These are phyloP conservation scores for Inga laurina DNA, from an alignment of 306 rosid genomes.

Conservation along the genomic window DNA sequence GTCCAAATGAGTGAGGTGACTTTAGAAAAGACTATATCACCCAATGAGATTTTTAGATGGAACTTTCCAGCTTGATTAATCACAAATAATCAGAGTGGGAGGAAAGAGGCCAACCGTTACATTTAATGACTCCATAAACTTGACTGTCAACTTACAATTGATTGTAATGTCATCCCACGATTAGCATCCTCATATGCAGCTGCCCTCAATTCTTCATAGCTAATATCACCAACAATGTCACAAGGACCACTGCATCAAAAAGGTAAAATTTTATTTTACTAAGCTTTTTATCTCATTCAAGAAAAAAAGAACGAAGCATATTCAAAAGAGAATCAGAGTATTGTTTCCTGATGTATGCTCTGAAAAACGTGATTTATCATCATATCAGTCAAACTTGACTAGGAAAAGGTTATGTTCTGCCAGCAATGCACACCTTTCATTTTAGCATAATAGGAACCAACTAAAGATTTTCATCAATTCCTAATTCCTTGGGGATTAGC, in stretches of 20 bases:
- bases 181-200: slow-evolving; percentile 87
- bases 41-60: background rate
- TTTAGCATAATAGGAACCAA: background rate
- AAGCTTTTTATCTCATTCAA: slow-evolving; percentile 14
- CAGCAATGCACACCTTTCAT: background rate
- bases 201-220: slow-evolving; percentile 86
- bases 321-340: background rate
- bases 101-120: background rate
- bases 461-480: background rate
- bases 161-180: slow-evolving; percentile 62
- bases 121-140: background rate
- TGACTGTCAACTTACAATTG: slow-evolving; percentile 25
- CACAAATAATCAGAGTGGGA: background rate
- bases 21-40: background rate
- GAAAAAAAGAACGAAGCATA: slow-evolving; percentile 10
- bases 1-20: background rate
- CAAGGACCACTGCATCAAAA: slow-evolving; percentile 64
- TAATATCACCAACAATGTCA: slow-evolving; percentile 86
- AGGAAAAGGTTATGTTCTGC: background rate
- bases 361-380: background rate
- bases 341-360: background rate
- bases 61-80: background rate
- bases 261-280: slow-evolving; percentile 21
- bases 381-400: background rate
- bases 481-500: background rate